These are phyloP conservation scores for Rhodotorula kratochvilovae DNA, from an alignment of 768 basidiomycete species.

Conservation along the genomic window DNA sequence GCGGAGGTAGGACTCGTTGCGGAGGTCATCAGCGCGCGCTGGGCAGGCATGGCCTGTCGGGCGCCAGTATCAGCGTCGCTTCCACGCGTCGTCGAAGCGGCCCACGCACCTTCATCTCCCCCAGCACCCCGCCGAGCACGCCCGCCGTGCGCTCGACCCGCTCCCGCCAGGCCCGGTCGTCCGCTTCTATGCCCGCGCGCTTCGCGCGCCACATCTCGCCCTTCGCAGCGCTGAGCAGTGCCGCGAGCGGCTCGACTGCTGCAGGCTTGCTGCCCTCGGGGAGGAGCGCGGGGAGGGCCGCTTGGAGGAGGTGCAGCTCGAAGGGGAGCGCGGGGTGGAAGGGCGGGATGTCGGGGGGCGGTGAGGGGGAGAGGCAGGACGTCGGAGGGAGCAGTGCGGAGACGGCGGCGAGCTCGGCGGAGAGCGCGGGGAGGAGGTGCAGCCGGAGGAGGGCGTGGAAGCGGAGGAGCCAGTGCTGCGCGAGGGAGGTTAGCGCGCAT, in stretches of 20 bases:
- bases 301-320: slow-evolving; percentile 13
- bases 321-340: slow-evolving; percentile 23
- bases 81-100: no score
- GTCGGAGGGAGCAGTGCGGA: slow-evolving; percentile 10
- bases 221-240: background rate
- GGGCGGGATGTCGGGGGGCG: background rate
- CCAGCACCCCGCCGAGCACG: background rate
- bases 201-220: background rate
- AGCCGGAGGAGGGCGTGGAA: slow-evolving; percentile 21
- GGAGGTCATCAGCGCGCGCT: background rate
- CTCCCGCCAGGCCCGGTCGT: background rate
- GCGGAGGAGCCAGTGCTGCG: slow-evolving; percentile 26
- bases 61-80: no score
- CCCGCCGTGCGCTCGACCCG: background rate
- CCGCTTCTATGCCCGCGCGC: background rate
- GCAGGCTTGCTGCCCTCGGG: background rate
- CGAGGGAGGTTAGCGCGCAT: no score
- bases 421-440: slow-evolving; percentile 4
- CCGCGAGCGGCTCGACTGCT: background rate
- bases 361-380: background rate
- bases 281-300: background rate
- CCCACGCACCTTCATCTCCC: slow-evolving; percentile 9
- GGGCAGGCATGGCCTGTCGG: background rate
- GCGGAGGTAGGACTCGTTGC: background rate
- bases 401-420: background rate